Evolutionary conservation across 345 rosid genomes (phyloP).

Genomic region (Pistacia atlantica): DNA sequence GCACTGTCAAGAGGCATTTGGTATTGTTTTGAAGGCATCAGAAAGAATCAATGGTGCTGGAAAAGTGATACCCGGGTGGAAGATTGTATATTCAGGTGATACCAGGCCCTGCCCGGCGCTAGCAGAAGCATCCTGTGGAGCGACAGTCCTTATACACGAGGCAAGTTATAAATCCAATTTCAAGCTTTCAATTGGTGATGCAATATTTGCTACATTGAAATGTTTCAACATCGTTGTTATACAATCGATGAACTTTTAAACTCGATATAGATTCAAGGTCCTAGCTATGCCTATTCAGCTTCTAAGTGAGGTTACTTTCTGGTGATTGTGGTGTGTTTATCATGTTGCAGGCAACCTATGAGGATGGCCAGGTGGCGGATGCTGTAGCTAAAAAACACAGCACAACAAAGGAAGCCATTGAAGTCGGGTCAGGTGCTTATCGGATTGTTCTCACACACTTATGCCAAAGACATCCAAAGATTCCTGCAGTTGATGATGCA

Average conservation of each 20-base stretch:
- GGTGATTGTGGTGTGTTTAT: background rate
- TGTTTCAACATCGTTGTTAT: background rate
- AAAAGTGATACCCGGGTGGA: constrained; percentile 87
- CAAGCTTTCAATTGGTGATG: background rate
- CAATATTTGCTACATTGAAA: background rate
- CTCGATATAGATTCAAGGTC: too few species aligned
- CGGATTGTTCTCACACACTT: constrained; percentile 87
- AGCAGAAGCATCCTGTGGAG: constrained; percentile 71
- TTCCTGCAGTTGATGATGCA: constrained; percentile 71
- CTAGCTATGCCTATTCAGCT: background rate
- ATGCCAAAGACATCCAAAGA: constrained; percentile 94
- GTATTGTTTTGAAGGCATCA: constrained; percentile 68
- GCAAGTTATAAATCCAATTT: constrained; percentile 31
- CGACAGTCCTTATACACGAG: constrained; percentile 93
- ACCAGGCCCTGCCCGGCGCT: constrained; percentile 86
- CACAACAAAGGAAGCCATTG: constrained; percentile 91
- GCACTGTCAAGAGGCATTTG: constrained; percentile 93
- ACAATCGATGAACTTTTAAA: background rate
- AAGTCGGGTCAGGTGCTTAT: constrained; percentile 70
- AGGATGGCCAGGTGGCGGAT: constrained; percentile 80
- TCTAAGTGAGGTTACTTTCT: background rate
- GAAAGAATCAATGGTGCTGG: constrained; percentile 66
- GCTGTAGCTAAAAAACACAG: constrained; percentile 94
- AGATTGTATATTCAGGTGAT: constrained; percentile 92
- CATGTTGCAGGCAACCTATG: constrained; percentile 79